Conservation (phyloP, 2,329 filamentous ascomycete genomes). For the Fusarium humuli region DNA sequence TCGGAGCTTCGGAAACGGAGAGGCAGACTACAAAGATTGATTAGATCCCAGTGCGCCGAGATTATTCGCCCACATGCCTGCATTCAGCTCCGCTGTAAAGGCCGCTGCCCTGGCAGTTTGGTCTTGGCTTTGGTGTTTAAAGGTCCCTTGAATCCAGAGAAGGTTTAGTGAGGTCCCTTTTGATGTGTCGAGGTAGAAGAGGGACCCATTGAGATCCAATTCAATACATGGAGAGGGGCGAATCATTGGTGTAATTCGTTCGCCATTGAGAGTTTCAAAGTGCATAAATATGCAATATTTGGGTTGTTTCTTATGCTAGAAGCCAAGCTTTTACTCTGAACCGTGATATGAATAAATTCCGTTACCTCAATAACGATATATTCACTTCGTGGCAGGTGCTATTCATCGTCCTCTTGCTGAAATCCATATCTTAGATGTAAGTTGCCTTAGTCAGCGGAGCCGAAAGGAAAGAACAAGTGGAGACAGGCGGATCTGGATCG, state of each 20-base stretch:
- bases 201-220: not conserved
- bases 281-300: not conserved
- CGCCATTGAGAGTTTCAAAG: not conserved
- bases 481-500: not conserved
- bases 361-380: not conserved
- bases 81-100: slow-evolving; percentile 12
- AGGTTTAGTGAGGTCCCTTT: slow-evolving; percentile 20
- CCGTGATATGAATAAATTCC: not conserved
- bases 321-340: not conserved
- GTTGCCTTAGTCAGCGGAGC: not conserved
- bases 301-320: not conserved
- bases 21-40: slow-evolving; percentile 32
- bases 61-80: slow-evolving; percentile 34
- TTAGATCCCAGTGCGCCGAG: slow-evolving; percentile 36
- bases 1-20: slow-evolving; percentile 5
- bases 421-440: not conserved
- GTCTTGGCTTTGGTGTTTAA: slow-evolving; percentile 10
- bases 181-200: not conserved
- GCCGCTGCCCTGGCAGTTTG: slow-evolving; percentile 14
- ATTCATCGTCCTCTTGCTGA: not conserved
- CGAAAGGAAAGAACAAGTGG: not conserved
- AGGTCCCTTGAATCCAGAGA: slow-evolving; percentile 11
- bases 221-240: slow-evolving; percentile 5
- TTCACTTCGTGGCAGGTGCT: not conserved
- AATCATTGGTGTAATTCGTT: slow-evolving; percentile 8